Conservation (phyloP, 2,329 filamentous ascomycete species). For the Fusarium staphyleae region DNA sequence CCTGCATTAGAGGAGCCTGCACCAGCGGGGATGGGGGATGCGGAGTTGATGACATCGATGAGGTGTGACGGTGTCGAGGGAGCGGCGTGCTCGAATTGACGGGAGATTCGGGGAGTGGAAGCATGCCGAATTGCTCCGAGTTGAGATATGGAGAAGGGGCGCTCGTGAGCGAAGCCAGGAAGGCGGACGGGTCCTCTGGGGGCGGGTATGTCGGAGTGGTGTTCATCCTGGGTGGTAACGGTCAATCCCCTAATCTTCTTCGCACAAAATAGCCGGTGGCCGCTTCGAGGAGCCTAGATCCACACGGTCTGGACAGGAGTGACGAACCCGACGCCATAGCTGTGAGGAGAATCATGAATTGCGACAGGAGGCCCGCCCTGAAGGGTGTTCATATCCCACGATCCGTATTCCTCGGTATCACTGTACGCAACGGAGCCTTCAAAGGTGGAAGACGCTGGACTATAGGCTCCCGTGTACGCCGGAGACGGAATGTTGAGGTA, state of each 20-base stretch:
- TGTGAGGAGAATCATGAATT: conserved; percentile 54
- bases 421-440: conserved; percentile 69
- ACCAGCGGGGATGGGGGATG: conserved; percentile 48
- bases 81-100: conserved; percentile 46
- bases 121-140: conserved; percentile 53
- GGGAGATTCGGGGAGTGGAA: conserved; percentile 56
- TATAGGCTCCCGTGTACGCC: conserved; percentile 64
- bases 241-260: conserved; percentile 62
- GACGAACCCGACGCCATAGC: conserved; percentile 64
- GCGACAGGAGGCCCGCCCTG: conserved; percentile 55
- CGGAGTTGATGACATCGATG: conserved; percentile 46
- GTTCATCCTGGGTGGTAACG: conserved; percentile 59
- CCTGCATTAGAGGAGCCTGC: conserved; percentile 43
- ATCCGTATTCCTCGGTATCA: conserved; percentile 64
- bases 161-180: conserved; percentile 48
- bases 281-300: conserved; percentile 58
- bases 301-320: conserved; percentile 68
- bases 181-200: conserved; percentile 50
- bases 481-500: conserved; percentile 71
- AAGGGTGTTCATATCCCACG: conserved; percentile 56
- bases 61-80: conserved; percentile 50
- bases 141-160: conserved; percentile 55
- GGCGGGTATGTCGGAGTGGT: conserved; percentile 55
- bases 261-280: conserved; percentile 49
- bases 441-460: conserved; percentile 68